Base-by-base conservation (phyloP, 2,329 filamentous ascomycete genomes). In the Corynespora cassiicola region DNA sequence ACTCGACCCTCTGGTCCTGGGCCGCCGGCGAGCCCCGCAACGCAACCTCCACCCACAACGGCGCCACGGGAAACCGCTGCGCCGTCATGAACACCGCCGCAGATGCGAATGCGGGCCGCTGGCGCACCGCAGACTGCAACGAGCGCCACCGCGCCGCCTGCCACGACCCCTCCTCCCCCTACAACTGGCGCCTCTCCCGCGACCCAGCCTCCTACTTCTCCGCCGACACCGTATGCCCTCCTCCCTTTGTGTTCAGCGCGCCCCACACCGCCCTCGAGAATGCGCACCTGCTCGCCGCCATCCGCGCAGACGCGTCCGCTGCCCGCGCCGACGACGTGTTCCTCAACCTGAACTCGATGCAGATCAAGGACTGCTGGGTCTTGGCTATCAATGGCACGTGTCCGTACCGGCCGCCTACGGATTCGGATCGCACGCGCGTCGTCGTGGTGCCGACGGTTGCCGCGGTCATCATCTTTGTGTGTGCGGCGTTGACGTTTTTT, bases 231-330 rank as follows among this genome's bases (percentile, higher is more conserved):
- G 56, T 68, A 5, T 87, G 84, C 58, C 73, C 73, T 0, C 39
- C 64, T 1, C 66, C 70, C 14, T 73, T 73, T n/a, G 59, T 38
- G 2, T 85, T 87, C 53, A 69, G 73, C 19, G 74, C 78, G 1
- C 84, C 84, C 0, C 75, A 80, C 23, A 85, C 81, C 0, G 76
- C 79, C 2, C 72, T 87, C 2, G 84, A 87, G 57, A 86, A 86
- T 47, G 69, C 69, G 2, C 82, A 84, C 54, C 69, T 87, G 20
- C 70, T 55, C 38, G 69, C 46, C 41, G 65, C 47, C 2, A 55
- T 66, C 16, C 38, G 43, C 1, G 12, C 36, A 3, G 9, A 12
- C 9, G 28, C 37, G 5, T 39, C 44, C 26, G 14, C 21, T 25
- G 52, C 56, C 23, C 29, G 52, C 14, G 32, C 44, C 12, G 50